Percentiles rank a stretch among this genome's conserved stretches.
phyloP scores from a whole-genome alignment of 306 rosid species.

The Acmispon strigosus region DNA sequence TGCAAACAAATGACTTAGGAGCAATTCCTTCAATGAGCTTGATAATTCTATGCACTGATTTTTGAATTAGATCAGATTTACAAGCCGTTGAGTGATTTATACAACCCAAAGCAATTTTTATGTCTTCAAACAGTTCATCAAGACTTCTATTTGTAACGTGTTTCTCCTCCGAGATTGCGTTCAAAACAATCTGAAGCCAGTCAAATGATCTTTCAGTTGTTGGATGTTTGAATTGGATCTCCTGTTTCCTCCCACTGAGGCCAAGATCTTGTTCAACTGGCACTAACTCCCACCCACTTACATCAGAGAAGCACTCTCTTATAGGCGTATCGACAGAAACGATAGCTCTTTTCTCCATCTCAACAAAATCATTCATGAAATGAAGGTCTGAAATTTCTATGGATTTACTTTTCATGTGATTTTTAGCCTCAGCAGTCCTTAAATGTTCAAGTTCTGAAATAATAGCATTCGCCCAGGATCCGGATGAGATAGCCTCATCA shows the following conservation, averaged over 20 bases:
- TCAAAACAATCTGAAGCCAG: slow-evolving; percentile 77
- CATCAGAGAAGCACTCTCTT: slow-evolving; percentile 19
- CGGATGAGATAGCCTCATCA: slow-evolving; percentile 53
- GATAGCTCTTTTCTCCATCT: slow-evolving; percentile 73
- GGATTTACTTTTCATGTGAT: slow-evolving; percentile 19
- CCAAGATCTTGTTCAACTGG: slow-evolving; percentile 32
- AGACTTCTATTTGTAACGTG: slow-evolving; percentile 48
- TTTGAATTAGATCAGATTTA: slow-evolving; percentile 23
- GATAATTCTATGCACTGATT: slow-evolving; percentile 36
- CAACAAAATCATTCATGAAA: slow-evolving; percentile 59
- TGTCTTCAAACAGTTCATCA: slow-evolving; percentile 59
- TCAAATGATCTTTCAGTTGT: slow-evolving; percentile 43
- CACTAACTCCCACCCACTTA: slow-evolving; percentile 44
- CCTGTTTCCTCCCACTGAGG: slow-evolving; percentile 26
- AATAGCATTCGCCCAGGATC: slow-evolving; percentile 58
- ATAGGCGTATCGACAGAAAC: slow-evolving; percentile 43
- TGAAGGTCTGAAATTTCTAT: slow-evolving; percentile 38
- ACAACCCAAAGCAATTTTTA: slow-evolving; percentile 61
- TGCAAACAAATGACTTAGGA: slow-evolving; percentile 24
- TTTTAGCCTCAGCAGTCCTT: slow-evolving; percentile 38
- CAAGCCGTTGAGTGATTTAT: slow-evolving; percentile 27
- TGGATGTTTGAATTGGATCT: slow-evolving; percentile 9
- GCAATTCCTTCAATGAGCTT: slow-evolving; percentile 53
- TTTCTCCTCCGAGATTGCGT: slow-evolving; percentile 55
- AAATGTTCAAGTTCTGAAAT: slow-evolving; percentile 46